phyloP scores from a whole-genome alignment of 2,329 filamentous ascomycete species.

The Fusarium sororula region DNA sequence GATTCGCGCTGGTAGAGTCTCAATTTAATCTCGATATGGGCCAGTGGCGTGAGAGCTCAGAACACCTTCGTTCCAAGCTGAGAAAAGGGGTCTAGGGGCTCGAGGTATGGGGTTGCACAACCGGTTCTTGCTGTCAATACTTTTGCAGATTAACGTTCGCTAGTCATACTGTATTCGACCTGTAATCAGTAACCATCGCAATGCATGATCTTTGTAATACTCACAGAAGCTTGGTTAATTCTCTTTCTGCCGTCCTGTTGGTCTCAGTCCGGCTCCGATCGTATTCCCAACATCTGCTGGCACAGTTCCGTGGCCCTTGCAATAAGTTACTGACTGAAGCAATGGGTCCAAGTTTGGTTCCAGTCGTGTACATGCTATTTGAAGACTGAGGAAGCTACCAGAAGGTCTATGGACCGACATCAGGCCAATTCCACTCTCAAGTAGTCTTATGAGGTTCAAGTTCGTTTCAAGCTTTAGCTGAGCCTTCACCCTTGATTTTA shows the following conservation, averaged over 20 bases:
- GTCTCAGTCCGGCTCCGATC: no score
- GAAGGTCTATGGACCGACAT: not conserved
- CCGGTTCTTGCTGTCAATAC: not conserved
- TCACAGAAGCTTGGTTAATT: not conserved
- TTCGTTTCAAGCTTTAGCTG: not conserved
- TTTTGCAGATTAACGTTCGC: not conserved
- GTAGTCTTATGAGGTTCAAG: no score
- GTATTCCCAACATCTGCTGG: not conserved
- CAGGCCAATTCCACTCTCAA: not conserved
- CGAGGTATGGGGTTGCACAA: not conserved
- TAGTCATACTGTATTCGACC: no score
- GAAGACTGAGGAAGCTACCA: no score
- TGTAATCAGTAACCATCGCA: accelerated
- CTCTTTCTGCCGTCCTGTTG: not conserved
- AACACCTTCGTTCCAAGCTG: not conserved
- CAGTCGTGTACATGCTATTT: accelerated
- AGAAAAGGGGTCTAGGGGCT: not conserved
- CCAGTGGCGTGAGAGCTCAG: not conserved
- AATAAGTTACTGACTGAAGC: not conserved
- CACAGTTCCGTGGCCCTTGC: not conserved
- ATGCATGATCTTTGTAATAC: accelerated
- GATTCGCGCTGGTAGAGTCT: accelerated
- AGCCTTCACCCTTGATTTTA: not conserved
- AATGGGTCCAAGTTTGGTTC: accelerated
- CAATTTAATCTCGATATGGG: accelerated